phyloP scores from a whole-genome alignment of 2,329 filamentous ascomycete genomes.

The Calonectria pauciramosa region DNA sequence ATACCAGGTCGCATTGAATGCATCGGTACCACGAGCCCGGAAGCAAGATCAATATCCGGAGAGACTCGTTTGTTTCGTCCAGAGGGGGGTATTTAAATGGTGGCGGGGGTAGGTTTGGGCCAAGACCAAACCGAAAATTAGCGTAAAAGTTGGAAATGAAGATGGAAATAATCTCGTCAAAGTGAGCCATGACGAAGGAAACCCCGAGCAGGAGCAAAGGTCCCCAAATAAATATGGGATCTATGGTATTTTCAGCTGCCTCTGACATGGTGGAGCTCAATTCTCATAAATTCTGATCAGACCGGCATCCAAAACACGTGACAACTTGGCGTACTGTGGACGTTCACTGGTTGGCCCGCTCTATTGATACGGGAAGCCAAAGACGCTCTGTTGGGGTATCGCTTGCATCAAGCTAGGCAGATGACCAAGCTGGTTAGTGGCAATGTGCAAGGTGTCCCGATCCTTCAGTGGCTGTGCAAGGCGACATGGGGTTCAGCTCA shows the following conservation, averaged over 20 bases:
- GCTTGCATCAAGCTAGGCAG: background rate
- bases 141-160: background rate
- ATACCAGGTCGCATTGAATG: background rate
- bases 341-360: too few species aligned
- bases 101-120: background rate
- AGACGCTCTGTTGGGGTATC: background rate
- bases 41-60: background rate
- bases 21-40: background rate
- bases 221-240: background rate
- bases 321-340: background rate
- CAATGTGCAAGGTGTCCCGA: background rate
- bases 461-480: background rate
- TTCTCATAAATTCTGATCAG: too few species aligned
- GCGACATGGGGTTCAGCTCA: background rate
- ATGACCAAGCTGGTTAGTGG: too few species aligned
- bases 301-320: background rate
- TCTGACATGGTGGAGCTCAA: background rate
- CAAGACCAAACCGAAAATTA: too few species aligned
- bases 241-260: background rate
- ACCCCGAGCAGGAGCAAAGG: background rate
- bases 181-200: background rate
- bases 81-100: background rate
- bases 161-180: background rate
- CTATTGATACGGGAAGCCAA: too few species aligned
- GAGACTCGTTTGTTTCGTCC: background rate